Evolutionary conservation across 345 rosid species (phyloP), one percentile per base, ranked within the genome.

Genomic region (Hibiscus syriacus): DNA sequence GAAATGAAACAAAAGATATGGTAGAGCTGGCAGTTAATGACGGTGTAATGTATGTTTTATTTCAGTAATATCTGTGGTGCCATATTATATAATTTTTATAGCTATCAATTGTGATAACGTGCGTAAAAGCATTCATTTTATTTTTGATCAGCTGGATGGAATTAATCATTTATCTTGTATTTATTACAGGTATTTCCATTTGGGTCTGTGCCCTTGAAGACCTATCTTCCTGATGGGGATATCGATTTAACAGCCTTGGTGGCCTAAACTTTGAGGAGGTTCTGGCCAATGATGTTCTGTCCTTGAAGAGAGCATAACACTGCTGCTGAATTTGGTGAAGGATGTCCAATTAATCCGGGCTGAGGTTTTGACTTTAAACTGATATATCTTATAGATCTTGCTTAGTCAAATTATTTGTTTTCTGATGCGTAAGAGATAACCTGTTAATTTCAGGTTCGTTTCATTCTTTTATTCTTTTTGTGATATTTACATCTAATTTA

Each of bases 191-290:
- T 89, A 27, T 82, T 78, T 77, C 87, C 92, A 20, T 92, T 87
- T 80, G 98, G 98, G 41, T 92, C 98, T 2, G 98, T 92, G 9
- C 98, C 96, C 2, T 74, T 92, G 80, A 89, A 81, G 81, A 92
- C 98, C 3, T 89, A 92, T 85, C 98, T 89, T 68, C 96, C 96
- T 49, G 98, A 92, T 77, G 95, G 95, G 54, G 98, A 92, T 74
- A 90, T 92, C 73, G 98, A 92, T 76, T 78, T 92, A 80, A 92
- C 96, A 13, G 85, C 87, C 72, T 92, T 77, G 87, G 89, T 76
- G 85, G 85, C 54, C 55, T 58, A 25, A 78, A 73, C 64, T 66
- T 70, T 11, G 96, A 87, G 66, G 91, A 90, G 71, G 87, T 86
- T 48, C 66, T 90, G 67, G 91, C 91, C 52, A 73, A 73, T 56